Percentiles rank a stretch among this genome's conserved stretches.
Conservation (phyloP, 129 eudicot genomes). For the Rutidosis leptorrhynchoides region DNA sequence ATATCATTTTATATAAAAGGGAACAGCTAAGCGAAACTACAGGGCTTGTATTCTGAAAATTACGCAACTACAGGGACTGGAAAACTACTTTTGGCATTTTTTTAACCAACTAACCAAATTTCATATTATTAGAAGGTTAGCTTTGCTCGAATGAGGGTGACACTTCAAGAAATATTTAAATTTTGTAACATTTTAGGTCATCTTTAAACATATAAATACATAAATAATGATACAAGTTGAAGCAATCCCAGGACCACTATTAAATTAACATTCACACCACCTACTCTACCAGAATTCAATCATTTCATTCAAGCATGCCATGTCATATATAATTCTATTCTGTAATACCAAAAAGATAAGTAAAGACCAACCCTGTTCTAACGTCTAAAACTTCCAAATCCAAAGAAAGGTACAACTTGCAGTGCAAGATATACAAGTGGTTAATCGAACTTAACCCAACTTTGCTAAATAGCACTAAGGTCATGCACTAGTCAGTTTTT, state of each 20-base stretch:
- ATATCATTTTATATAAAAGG: neutral
- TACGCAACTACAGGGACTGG: constrained; percentile 10
- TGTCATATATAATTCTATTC: constrained; percentile 32
- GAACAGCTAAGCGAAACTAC: neutral
- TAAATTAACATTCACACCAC: constrained; percentile 40
- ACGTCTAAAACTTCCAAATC: constrained; percentile 11
- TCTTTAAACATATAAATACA: constrained; percentile 22
- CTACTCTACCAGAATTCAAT: constrained; percentile 46
- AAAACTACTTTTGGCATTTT: neutral
- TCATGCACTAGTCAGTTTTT: constrained; percentile 7
- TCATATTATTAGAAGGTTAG: constrained; percentile 25
- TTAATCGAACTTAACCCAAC: neutral
- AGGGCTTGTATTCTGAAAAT: constrained; percentile 6
- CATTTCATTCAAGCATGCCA: constrained; percentile 36
- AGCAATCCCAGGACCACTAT: constrained; percentile 51
- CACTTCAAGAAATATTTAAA: constrained; percentile 32
- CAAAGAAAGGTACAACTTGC: constrained; percentile 19
- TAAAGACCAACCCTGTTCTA: constrained; percentile 16
- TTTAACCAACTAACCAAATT: constrained; percentile 27
- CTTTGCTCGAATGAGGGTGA: constrained; percentile 30
- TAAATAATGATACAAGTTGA: constrained; percentile 28
- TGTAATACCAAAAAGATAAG: constrained; percentile 21
- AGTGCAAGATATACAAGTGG: constrained; percentile 21
- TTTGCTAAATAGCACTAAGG: constrained; percentile 2
- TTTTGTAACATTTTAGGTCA: constrained; percentile 21